Evolutionary conservation across 202 grass and related monocot genomes (phyloP), one percentile per base, ranked within the genome.

Genomic region (Dendrocalamus latiflorus): DNA sequence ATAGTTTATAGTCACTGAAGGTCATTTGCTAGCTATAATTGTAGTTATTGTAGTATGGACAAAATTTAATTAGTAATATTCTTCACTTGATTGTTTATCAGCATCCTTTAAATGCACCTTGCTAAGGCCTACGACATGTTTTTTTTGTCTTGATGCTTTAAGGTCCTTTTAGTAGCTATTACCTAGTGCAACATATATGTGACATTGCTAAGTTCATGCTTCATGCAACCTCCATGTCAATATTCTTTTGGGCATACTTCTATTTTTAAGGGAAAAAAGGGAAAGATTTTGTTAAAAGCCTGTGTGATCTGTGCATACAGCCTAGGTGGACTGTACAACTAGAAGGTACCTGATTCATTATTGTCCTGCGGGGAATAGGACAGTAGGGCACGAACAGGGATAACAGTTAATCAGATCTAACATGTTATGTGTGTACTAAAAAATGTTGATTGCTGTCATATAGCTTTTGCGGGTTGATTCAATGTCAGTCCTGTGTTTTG

Each of bases 301-400:
- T 73, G 68, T 38, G 18, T 28, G 10, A 61, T 39, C 42, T 82
- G 21, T 62, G 51, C 49, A 26, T 56, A 63, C 20, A 45, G 34
- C 68, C 13, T 50, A 64, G 26, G 43, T 82, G 69, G 20, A 51
- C 61, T 58, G 38, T 28, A 45, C 43, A n/a, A 76, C 73, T 21
- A 59, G 14, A 43, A 76, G 68, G n/a, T 76, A 43, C 37, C 37
- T 17, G 54, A 75, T 60, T 75, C 73, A 50, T 72, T 72, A 30
- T 71, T 30, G 68, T 28, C 58, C 6, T 76, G n/a, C 26, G 55
- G 44, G 11, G 55, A 39, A 54, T 44, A 76, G 41, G 42, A 47
- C 9, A 62, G 55, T 43, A 28, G 37, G 49, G 54, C 20, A 61
- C 33, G 39, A 20, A 47, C 16, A 62, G 4, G 57, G 24, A 45